These are phyloP conservation scores for Leccinum laetum DNA, from an alignment of 1,284 basidiomycete genomes.

Conservation along the genomic window DNA sequence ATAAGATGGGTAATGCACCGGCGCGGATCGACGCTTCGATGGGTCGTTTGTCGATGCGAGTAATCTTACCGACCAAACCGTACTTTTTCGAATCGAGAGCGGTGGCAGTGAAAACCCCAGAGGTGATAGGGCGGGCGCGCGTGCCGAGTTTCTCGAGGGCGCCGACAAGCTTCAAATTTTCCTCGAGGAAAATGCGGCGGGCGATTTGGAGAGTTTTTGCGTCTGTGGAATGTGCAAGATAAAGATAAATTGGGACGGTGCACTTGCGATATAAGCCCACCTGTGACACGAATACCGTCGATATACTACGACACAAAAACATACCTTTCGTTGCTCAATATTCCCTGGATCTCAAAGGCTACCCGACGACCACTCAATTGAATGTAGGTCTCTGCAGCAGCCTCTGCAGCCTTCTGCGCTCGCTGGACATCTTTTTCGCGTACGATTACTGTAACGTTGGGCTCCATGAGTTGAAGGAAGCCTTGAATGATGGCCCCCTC, in stretches of 20 bases:
- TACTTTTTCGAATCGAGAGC: no score
- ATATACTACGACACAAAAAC: constrained; percentile 65
- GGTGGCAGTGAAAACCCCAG: constrained; percentile 24
- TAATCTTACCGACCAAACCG: no score
- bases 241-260: neutral
- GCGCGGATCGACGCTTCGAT: no score
- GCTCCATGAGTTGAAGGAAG: constrained; percentile 70
- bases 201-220: constrained; percentile 91
- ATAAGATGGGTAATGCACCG: no score
- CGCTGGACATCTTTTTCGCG: constrained; percentile 62
- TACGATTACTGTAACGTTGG: constrained; percentile 58
- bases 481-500: constrained; percentile 85
- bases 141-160: constrained; percentile 93
- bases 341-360: constrained; percentile 62
- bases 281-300: constrained; percentile 93
- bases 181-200: constrained; percentile 93
- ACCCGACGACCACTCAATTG: constrained; percentile 77
- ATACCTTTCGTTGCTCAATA: constrained; percentile 73
- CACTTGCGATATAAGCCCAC: constrained; percentile 40
- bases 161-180: constrained; percentile 90
- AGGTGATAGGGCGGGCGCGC: constrained; percentile 93
- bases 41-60: no score
- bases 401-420: constrained; percentile 59
- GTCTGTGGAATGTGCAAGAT: constrained; percentile 47
- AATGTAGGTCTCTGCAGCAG: constrained; percentile 65